Conservation (phyloP, 2,329 filamentous ascomycete genomes). For the Trichoderma lentiforme region DNA sequence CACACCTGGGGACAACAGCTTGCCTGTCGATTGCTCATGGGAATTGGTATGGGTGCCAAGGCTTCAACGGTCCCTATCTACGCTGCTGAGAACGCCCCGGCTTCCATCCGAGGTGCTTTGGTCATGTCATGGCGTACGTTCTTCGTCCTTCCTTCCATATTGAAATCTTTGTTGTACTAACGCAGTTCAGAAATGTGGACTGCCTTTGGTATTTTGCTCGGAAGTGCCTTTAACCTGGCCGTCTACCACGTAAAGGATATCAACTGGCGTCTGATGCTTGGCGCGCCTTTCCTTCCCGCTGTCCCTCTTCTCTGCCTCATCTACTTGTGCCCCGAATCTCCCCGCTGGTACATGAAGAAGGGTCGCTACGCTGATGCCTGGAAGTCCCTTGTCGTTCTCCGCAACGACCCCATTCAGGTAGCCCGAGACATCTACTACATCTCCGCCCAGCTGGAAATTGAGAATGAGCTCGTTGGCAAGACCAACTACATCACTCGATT, state of each 20-base stretch:
- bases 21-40: slow-evolving; percentile 63
- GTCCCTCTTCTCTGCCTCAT: slow-evolving; percentile 52
- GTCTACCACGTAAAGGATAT: slow-evolving; percentile 27
- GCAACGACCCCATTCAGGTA: slow-evolving; percentile 53
- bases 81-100: slow-evolving; percentile 68
- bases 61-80: slow-evolving; percentile 68
- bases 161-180: neutral
- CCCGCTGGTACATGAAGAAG: slow-evolving; percentile 65
- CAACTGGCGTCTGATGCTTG: slow-evolving; percentile 47
- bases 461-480: slow-evolving; percentile 37
- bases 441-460: slow-evolving; percentile 42
- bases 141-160: neutral
- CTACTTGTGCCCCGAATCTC: slow-evolving; percentile 62
- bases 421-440: slow-evolving; percentile 59
- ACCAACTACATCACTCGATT: slow-evolving; percentile 47
- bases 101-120: slow-evolving; percentile 66
- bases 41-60: slow-evolving; percentile 67
- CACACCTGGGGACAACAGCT: slow-evolving; percentile 67
- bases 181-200: slow-evolving; percentile 57
- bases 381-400: slow-evolving; percentile 48
- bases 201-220: slow-evolving; percentile 51
- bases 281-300: slow-evolving; percentile 58
- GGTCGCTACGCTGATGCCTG: slow-evolving; percentile 58
- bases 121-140: slow-evolving; percentile 70
- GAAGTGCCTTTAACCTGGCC: slow-evolving; percentile 36